Conservation (phyloP, 129 eudicot species). For the Lonicera japonica region DNA sequence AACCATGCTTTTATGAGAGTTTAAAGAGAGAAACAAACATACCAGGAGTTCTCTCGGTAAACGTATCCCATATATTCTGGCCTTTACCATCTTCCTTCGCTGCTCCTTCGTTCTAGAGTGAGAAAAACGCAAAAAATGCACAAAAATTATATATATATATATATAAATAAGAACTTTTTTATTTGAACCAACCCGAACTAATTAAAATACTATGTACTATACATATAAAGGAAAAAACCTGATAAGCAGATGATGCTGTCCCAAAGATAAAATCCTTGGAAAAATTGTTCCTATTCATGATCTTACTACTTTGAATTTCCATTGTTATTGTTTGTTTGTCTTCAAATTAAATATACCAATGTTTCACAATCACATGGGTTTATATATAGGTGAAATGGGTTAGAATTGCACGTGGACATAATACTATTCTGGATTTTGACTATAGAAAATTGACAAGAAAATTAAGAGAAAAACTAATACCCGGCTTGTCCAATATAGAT, state of each 20-base stretch:
- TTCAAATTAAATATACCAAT: too few species aligned
- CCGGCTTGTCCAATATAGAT: too few species aligned
- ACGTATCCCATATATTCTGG: constrained; percentile 14
- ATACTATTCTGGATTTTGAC: too few species aligned
- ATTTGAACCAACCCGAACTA: not conserved
- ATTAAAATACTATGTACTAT: not conserved
- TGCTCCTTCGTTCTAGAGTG: constrained; percentile 9
- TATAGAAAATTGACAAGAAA: too few species aligned
- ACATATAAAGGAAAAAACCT: not conserved
- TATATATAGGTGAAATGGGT: too few species aligned
- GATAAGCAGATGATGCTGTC: constrained; percentile 14
- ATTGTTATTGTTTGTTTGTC: too few species aligned
- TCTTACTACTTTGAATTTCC: too few species aligned
- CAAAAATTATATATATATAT: not conserved
- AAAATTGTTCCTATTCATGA: not conserved
- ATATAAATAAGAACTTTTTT: too few species aligned
- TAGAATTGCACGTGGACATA: too few species aligned
- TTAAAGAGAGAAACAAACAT: not conserved
- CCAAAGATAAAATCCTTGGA: constrained; percentile 5
- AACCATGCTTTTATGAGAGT: too few species aligned
- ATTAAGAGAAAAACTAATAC: too few species aligned
- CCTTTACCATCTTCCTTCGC: constrained; percentile 16
- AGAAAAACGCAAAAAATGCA: not conserved
- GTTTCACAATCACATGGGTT: too few species aligned
- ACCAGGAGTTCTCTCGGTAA: constrained; percentile 10